These are phyloP conservation scores for Aspergillus hortae DNA, from an alignment of 2,329 filamentous ascomycete genomes.

Conservation along the genomic window DNA sequence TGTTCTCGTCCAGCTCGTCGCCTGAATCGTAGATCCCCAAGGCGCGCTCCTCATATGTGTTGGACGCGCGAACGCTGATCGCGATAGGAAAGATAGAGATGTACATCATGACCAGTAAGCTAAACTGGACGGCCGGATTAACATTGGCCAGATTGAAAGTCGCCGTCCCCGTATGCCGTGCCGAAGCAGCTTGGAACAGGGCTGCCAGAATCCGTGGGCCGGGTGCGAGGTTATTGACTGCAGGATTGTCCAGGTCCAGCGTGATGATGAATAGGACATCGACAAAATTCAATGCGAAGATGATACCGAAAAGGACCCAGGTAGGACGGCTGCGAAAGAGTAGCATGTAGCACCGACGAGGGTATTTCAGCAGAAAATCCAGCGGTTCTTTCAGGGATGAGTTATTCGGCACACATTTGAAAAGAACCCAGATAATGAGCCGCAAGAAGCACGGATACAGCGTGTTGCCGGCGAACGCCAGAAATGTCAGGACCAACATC, in stretches of 20 bases:
- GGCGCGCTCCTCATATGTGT: conserved; percentile 66
- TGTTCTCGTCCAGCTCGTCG: conserved; percentile 18
- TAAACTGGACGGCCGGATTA: conserved; percentile 55
- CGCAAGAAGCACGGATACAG: conserved; percentile 47
- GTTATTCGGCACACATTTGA: conserved; percentile 42
- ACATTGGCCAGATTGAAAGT: conserved; percentile 51
- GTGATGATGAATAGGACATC: conserved; percentile 55
- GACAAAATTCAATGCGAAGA: conserved; percentile 52
- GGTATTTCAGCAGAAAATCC: conserved; percentile 60
- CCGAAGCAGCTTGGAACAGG: conserved; percentile 56
- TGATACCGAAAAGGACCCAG: conserved; percentile 53
- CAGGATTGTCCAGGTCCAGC: conserved; percentile 51
- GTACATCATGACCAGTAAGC: conserved; percentile 89
- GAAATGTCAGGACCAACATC: conserved; percentile 37
- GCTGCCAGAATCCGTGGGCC: conserved; percentile 53
- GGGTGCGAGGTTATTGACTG: conserved; percentile 38
- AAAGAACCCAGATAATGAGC: conserved; percentile 56
- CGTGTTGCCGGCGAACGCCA: conserved; percentile 39
- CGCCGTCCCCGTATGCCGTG: conserved; percentile 48
- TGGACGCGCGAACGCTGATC: conserved; percentile 74
- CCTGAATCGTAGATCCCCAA: conserved; percentile 52
- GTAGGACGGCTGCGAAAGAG: conserved; percentile 60
- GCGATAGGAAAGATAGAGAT: conserved; percentile 94
- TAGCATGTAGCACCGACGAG: conserved; percentile 60
- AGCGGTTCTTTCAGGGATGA: conserved; percentile 39